Evolutionary conservation across 768 basidiomycete genomes (phyloP).

Genomic region (Lenzites betulinus): DNA sequence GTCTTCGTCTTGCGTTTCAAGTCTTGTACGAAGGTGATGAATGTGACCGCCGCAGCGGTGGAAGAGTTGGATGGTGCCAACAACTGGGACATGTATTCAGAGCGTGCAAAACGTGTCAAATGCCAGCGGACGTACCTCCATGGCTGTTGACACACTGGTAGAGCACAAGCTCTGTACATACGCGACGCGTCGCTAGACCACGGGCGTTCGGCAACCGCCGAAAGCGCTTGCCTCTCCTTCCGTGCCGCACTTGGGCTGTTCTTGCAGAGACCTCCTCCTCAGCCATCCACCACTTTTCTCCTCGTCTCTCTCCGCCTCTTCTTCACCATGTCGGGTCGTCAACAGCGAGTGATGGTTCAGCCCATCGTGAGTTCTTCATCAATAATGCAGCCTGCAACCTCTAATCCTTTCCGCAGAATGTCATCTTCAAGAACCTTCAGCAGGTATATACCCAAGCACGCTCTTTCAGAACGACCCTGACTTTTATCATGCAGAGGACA

Average conservation of each 20-base stretch:
- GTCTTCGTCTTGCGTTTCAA: constrained; percentile 94
- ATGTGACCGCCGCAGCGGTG: constrained; percentile 96
- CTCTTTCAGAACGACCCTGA: not conserved
- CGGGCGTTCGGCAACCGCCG: constrained; percentile 23
- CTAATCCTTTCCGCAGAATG: constrained; percentile 57
- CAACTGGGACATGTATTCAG: constrained; percentile 24
- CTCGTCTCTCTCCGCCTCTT: constrained; percentile 2
- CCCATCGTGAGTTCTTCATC: constrained; percentile 78
- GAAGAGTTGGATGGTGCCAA: constrained; percentile 82
- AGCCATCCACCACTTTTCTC: constrained; percentile 8
- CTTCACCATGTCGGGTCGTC: constrained; percentile 82
- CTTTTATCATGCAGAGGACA: constrained; percentile 52
- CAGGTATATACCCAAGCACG: constrained; percentile 47
- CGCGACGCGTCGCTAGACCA: constrained; percentile 30
- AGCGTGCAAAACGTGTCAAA: not conserved
- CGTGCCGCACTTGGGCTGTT: constrained; percentile 18
- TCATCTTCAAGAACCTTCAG: constrained; percentile 97
- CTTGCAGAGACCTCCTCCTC: constrained; percentile 6
- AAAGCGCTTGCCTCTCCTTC: not conserved
- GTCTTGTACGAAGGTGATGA: constrained; percentile 99
- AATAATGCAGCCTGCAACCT: too few relatives aligned
- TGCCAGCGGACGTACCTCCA: constrained; percentile 33
- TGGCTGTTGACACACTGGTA: constrained; percentile 28
- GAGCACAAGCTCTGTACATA: constrained; percentile 20
- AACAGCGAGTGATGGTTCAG: constrained; percentile 98